Evolutionary conservation across 176 grass and related monocot species (phyloP).

Genomic region (Avena eriantha): DNA sequence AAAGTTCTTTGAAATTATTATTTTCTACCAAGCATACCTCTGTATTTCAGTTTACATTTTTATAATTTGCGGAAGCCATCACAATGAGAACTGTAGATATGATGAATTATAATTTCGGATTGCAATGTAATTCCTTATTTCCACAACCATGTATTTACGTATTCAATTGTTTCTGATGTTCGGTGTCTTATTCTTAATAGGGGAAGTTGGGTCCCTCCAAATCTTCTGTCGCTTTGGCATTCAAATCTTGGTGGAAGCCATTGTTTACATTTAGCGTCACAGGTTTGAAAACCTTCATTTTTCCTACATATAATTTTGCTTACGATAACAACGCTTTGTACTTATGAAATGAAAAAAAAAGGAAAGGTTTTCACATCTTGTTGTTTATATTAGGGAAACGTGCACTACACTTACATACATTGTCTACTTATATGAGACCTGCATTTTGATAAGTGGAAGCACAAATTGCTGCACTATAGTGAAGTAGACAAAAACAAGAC

Average conservation of each 20-base stretch:
- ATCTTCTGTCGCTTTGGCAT: slow-evolving; percentile 79
- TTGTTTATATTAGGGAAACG: not conserved
- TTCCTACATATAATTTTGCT: not conserved
- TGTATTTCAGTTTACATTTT: not conserved
- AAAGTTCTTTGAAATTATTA: not conserved
- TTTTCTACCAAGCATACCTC: not conserved
- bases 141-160: not conserved
- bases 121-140: not conserved
- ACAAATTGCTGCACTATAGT: not conserved
- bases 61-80: not conserved
- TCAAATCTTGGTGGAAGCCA: slow-evolving; percentile 98
- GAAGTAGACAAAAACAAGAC: not conserved
- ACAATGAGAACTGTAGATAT: not conserved
- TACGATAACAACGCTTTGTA: not conserved
- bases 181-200: slow-evolving; percentile 43
- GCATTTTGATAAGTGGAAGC: not conserved
- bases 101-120: too few species aligned
- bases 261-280: slow-evolving; percentile 88
- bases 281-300: slow-evolving; percentile 42
- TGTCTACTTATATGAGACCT: not conserved
- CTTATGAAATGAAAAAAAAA: not conserved
- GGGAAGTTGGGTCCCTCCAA: slow-evolving; percentile 79
- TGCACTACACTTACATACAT: not conserved
- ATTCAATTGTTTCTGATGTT: slow-evolving; percentile 11
- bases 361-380: not conserved